These are phyloP conservation scores for Ophiosphaerella narmari DNA, from an alignment of 2,329 filamentous ascomycete genomes.

Conservation along the genomic window DNA sequence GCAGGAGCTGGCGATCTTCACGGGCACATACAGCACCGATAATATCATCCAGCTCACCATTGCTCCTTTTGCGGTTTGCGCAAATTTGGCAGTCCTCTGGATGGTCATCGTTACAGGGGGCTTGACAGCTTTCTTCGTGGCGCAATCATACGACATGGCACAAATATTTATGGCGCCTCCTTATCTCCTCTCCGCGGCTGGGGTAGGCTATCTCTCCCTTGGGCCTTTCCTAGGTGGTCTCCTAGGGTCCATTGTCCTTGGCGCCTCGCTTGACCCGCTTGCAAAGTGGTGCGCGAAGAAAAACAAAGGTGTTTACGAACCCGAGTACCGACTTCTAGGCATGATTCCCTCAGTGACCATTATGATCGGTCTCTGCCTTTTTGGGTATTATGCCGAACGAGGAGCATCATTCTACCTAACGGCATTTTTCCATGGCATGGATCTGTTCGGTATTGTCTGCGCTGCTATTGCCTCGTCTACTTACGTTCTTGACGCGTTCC, in stretches of 20 bases:
- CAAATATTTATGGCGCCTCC: slow-evolving; percentile 57
- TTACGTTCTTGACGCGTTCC: slow-evolving; percentile 48
- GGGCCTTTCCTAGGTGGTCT: slow-evolving; percentile 49
- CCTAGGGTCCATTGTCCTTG: slow-evolving; percentile 20
- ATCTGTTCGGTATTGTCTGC: slow-evolving; percentile 41
- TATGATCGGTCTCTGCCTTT: slow-evolving; percentile 47
- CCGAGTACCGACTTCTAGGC: slow-evolving; percentile 55
- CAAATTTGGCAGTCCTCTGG: slow-evolving; percentile 58
- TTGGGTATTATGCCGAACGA: slow-evolving; percentile 41
- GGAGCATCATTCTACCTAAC: slow-evolving; percentile 32
- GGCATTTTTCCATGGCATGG: slow-evolving; percentile 41
- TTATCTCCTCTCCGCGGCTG: slow-evolving; percentile 49
- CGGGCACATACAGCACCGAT: slow-evolving; percentile 46
- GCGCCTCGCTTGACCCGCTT: slow-evolving; percentile 42
- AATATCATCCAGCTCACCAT: slow-evolving; percentile 45
- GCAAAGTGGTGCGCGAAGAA: slow-evolving; percentile 52
- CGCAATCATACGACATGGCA: slow-evolving; percentile 50
- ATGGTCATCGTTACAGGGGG: slow-evolving; percentile 54
- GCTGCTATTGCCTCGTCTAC: slow-evolving; percentile 38
- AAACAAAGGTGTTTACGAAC: slow-evolving; percentile 60
- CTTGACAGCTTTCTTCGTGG: slow-evolving; percentile 51
- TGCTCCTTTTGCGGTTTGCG: slow-evolving; percentile 56
- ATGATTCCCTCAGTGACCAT: slow-evolving; percentile 39
- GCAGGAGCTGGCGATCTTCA: slow-evolving; percentile 46
- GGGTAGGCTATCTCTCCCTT: slow-evolving; percentile 52